Percentiles rank a stretch among this genome's conserved stretches.
These are phyloP conservation scores for Arctium minus DNA, from an alignment of 129 eudicot species.

Conservation along the genomic window DNA sequence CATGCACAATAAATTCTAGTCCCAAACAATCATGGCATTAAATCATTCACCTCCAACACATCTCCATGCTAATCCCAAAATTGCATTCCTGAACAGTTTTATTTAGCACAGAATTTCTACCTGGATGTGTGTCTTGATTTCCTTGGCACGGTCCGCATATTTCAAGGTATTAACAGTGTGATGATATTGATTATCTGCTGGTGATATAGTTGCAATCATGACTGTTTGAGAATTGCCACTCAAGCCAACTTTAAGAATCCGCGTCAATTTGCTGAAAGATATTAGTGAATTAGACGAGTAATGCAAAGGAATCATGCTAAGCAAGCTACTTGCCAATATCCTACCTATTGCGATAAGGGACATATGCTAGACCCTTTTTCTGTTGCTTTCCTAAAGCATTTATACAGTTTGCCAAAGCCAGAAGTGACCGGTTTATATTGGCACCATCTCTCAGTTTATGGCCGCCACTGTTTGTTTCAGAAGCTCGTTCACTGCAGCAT, in stretches of 20 bases:
- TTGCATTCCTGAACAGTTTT: not conserved
- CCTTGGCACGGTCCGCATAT: constrained; percentile 96
- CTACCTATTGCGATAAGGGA: constrained; percentile 95
- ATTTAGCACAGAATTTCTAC: constrained; percentile 28
- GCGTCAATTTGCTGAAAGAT: constrained; percentile 75
- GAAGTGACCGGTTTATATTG: constrained; percentile 87
- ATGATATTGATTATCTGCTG: constrained; percentile 83
- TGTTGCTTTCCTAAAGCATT: constrained; percentile 94
- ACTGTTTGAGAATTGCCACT: constrained; percentile 94
- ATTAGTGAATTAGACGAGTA: constrained; percentile 16
- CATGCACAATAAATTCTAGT: too few relatives aligned
- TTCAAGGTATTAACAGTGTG: constrained; percentile 90
- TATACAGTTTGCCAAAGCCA: constrained; percentile 95
- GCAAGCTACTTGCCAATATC: not conserved
- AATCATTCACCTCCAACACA: not conserved
- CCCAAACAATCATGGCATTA: not conserved
- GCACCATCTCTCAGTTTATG: constrained; percentile 96
- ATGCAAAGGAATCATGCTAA: constrained; percentile 19
- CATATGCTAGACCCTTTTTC: constrained; percentile 96
- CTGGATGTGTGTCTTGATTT: constrained; percentile 92
- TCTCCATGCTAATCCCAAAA: not conserved
- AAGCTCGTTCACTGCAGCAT: constrained; percentile 81
- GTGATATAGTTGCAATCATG: constrained; percentile 94
- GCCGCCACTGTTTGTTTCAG: constrained; percentile 88
- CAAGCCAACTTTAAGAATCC: constrained; percentile 96